These are phyloP conservation scores for Carnegiea gigantea DNA, from an alignment of 179 eudicot species.

Conservation along the genomic window DNA sequence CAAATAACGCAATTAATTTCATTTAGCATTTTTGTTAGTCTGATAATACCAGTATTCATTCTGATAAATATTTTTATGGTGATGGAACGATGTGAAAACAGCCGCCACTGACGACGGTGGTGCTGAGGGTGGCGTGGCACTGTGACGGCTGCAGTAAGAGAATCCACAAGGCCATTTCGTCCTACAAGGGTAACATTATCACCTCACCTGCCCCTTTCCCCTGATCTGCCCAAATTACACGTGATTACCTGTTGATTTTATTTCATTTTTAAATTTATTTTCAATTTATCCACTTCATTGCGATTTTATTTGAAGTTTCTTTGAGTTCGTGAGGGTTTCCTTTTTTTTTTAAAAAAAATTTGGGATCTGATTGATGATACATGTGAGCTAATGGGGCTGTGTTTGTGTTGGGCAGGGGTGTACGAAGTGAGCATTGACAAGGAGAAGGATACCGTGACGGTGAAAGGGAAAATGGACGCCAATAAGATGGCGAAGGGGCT, in stretches of 20 bases:
- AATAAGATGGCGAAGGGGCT: conserved; percentile 45
- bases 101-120: conserved; percentile 55
- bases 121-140: conserved; percentile 62
- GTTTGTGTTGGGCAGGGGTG: conserved; percentile 39
- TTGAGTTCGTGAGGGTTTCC: too few species aligned
- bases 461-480: conserved; percentile 56
- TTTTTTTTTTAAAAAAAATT: too few species aligned
- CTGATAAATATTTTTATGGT: neutral
- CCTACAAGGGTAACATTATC: conserved; percentile 48
- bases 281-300: neutral
- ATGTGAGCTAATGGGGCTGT: too few species aligned
- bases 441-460: conserved; percentile 55
- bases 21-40: too few species aligned
- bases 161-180: conserved; percentile 40
- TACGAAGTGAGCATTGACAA: conserved; percentile 46
- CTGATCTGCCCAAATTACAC: too few species aligned
- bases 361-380: too few species aligned
- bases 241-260: too few species aligned
- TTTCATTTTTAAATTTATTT: too few species aligned
- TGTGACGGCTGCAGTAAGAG: conserved; percentile 71
- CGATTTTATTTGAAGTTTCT: too few species aligned
- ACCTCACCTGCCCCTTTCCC: too few species aligned
- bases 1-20: too few species aligned
- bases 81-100: conserved; percentile 18
- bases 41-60: neutral